A percentile compares a stretch with the other conserved stretches of the same genome.
Conservation (phyloP, 73 alveolate species). For the Paramecium primaurelia region DNA sequence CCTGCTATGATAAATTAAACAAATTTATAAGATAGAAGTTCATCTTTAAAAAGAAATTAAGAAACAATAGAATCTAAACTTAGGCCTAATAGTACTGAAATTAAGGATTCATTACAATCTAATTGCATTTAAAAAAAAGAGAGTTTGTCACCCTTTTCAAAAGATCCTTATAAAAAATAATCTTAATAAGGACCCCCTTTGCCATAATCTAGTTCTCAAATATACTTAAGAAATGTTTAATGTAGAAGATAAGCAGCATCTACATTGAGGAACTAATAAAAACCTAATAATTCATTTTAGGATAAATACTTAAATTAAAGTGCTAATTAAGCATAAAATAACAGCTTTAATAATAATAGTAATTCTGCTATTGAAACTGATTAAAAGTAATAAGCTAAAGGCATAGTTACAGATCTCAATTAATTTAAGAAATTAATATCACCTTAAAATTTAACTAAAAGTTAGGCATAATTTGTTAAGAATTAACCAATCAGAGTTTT, state of each 20-base stretch:
- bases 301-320: conserved; percentile 44
- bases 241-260: conserved; percentile 46
- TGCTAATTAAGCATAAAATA: conserved; percentile 1
- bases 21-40: background rate
- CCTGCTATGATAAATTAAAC: background rate
- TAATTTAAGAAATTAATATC: conserved; percentile 33
- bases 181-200: conserved; percentile 4
- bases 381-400: background rate
- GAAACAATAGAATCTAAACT: background rate
- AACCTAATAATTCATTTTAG: conserved; percentile 35
- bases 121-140: background rate
- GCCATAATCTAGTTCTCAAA: conserved; percentile 38
- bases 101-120: background rate
- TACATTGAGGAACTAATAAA: conserved; percentile 14
- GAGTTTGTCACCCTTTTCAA: conserved; percentile 33
- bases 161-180: background rate
- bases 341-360: conserved; percentile 22
- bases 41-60: background rate
- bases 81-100: conserved; percentile 33
- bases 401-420: conserved; percentile 14
- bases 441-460: conserved; percentile 1
- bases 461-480: conserved; percentile 19
- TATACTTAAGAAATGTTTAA: conserved; percentile 37
- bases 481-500: conserved; percentile 28
- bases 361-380: conserved; percentile 1